Conservation (phyloP, 192 early-diverging fungal species). For the Diversispora eburnea region DNA sequence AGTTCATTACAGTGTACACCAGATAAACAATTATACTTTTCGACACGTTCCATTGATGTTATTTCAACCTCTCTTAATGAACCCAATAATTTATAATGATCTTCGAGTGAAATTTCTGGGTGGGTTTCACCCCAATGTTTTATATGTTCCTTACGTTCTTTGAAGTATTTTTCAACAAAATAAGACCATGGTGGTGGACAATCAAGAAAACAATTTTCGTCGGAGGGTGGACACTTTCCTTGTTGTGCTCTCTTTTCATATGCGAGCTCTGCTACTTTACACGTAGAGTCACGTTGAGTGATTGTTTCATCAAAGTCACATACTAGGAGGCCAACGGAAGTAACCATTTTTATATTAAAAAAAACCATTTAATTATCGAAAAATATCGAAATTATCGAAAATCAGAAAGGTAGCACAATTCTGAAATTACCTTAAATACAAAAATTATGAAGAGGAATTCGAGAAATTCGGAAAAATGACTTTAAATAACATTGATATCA, state of each 20-base stretch:
- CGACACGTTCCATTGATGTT: constrained; percentile 18
- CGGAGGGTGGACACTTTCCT: not conserved
- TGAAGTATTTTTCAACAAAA: constrained; percentile 21
- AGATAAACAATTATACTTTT: constrained; percentile 6
- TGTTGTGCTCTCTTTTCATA: constrained; percentile 21
- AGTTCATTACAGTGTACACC: constrained; percentile 5
- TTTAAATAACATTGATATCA: not conserved
- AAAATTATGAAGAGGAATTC: too few relatives aligned
- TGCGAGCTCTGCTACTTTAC: constrained; percentile 19
- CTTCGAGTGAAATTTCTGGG: constrained; percentile 2
- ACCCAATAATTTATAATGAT: constrained; percentile 11
- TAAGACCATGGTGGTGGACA: constrained; percentile 29
- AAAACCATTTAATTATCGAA: too few relatives aligned
- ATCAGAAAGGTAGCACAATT: too few relatives aligned
- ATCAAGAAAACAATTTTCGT: not conserved
- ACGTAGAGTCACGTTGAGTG: constrained; percentile 17
- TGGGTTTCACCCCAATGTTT: constrained; percentile 1
- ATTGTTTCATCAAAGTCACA: constrained; percentile 30
- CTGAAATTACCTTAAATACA: too few relatives aligned
- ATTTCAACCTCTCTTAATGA: constrained; percentile 19
- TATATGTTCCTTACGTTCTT: constrained; percentile 23
- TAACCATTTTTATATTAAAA: too few relatives aligned
- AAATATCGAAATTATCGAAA: too few relatives aligned
- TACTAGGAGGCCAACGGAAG: constrained; percentile 14
- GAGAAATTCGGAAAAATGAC: too few relatives aligned